These are phyloP conservation scores for Geosiphon pyriformis DNA, from an alignment of 192 early-diverging fungal genomes.

Conservation along the genomic window DNA sequence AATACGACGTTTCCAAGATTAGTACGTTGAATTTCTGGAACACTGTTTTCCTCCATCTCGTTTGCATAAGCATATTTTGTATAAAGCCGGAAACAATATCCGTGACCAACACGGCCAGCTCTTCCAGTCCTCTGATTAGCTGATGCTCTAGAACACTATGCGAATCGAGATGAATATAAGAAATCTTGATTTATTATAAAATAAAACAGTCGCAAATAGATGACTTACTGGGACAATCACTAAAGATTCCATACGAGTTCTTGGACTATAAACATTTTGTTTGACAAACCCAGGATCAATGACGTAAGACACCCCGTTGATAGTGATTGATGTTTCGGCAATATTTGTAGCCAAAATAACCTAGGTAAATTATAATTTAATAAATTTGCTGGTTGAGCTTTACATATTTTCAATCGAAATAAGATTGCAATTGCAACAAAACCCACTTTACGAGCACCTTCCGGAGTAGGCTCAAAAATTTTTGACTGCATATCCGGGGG, in stretches of 20 bases:
- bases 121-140: conserved; percentile 92
- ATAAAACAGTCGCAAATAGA: background rate
- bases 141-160: conserved; percentile 79
- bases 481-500: conserved; percentile 94
- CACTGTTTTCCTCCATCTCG: conserved; percentile 91
- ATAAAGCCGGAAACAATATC: conserved; percentile 95
- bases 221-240: conserved; percentile 74
- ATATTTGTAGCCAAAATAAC: conserved; percentile 97
- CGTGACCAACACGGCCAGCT: conserved; percentile 93
- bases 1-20: conserved; percentile 90
- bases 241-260: conserved; percentile 93
- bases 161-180: background rate
- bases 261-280: conserved; percentile 92
- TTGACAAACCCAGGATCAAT: conserved; percentile 99
- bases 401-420: too few relatives aligned
- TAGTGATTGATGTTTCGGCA: conserved; percentile 97
- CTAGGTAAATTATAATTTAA: conserved; percentile 7
- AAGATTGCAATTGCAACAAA: background rate
- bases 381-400: background rate
- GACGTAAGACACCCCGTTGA: conserved; percentile 94
- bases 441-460: conserved; percentile 76
- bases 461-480: conserved; percentile 97
- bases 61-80: conserved; percentile 87
- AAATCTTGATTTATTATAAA: background rate
- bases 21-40: conserved; percentile 95